Conservation (phyloP, 305 asterid genomes). For the Rubia tinctorum region DNA sequence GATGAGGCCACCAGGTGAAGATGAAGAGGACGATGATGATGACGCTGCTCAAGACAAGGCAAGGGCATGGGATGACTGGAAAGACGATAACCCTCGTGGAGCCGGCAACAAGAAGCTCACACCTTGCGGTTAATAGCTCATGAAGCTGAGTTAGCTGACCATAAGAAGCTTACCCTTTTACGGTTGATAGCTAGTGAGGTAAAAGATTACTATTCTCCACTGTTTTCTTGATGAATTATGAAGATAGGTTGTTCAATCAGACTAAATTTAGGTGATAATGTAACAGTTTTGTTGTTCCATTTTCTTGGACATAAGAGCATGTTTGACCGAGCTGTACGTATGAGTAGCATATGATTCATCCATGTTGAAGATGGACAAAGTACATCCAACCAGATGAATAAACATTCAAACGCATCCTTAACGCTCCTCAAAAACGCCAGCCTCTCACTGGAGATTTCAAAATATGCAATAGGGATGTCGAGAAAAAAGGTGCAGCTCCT, state of each 20-base stretch:
- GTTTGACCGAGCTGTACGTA: too few species aligned
- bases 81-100: conserved; percentile 98
- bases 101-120: conserved; percentile 98
- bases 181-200: not conserved
- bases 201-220: not conserved
- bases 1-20: conserved; percentile 36
- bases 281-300: too few species aligned
- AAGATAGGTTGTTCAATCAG: not conserved
- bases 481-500: too few species aligned
- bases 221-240: not conserved
- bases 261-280: not conserved
- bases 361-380: too few species aligned
- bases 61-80: conserved; percentile 99
- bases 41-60: conserved; percentile 94
- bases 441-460: too few species aligned
- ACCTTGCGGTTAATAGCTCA: conserved; percentile 61
- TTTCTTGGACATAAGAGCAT: too few species aligned
- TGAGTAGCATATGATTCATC: too few species aligned
- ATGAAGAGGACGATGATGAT: conserved; percentile 72
- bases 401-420: too few species aligned
- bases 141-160: not conserved
- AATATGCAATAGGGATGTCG: too few species aligned
- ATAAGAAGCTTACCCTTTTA: not conserved
- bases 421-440: too few species aligned
- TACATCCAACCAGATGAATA: too few species aligned